Evolutionary conservation across 2,329 filamentous ascomycete genomes (phyloP).

Genomic region (Diplodia sapinea): DNA sequence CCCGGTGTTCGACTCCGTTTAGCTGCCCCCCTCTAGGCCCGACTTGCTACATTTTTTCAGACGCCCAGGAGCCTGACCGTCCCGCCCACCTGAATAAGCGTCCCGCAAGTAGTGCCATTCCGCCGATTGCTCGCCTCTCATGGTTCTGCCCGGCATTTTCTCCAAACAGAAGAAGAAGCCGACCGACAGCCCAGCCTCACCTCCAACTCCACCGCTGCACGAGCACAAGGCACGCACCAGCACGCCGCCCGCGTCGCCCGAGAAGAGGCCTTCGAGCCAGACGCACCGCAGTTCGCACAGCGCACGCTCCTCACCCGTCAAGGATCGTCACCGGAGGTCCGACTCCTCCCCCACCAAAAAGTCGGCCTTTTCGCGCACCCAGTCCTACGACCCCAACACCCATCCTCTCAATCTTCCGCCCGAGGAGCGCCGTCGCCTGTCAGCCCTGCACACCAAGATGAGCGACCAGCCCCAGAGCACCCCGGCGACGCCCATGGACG

Average conservation of each 20-base stretch:
- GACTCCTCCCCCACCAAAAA: constrained; percentile 40
- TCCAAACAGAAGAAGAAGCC: constrained; percentile 46
- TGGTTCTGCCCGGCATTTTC: constrained; percentile 34
- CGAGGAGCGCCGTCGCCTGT: constrained; percentile 81
- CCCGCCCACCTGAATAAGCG: constrained; percentile 31
- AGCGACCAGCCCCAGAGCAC: constrained; percentile 55
- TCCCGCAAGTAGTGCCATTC: constrained; percentile 28
- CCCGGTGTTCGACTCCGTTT: constrained; percentile 27
- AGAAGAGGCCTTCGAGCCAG: constrained; percentile 42
- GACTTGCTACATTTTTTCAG: constrained; percentile 25
- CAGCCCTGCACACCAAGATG: constrained; percentile 65
- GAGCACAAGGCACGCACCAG: constrained; percentile 24
- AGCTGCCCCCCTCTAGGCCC: constrained; percentile 24
- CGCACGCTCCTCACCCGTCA: constrained; percentile 36
- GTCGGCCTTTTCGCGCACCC: constrained; percentile 43
- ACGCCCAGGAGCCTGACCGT: constrained; percentile 25
- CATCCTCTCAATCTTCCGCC: constrained; percentile 91
- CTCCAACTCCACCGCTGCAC: constrained; percentile 32
- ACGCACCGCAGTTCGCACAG: constrained; percentile 11
- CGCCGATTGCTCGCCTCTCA: constrained; percentile 26
- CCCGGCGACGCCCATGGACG: constrained; percentile 70
- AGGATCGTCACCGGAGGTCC: constrained; percentile 40
- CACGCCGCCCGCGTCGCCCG: constrained; percentile 47
- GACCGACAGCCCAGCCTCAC: constrained; percentile 37
- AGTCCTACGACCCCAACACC: constrained; percentile 65